phyloP scores from a whole-genome alignment of 371 early-diverging fungal genomes.

The Rhizomucor pusillus region DNA sequence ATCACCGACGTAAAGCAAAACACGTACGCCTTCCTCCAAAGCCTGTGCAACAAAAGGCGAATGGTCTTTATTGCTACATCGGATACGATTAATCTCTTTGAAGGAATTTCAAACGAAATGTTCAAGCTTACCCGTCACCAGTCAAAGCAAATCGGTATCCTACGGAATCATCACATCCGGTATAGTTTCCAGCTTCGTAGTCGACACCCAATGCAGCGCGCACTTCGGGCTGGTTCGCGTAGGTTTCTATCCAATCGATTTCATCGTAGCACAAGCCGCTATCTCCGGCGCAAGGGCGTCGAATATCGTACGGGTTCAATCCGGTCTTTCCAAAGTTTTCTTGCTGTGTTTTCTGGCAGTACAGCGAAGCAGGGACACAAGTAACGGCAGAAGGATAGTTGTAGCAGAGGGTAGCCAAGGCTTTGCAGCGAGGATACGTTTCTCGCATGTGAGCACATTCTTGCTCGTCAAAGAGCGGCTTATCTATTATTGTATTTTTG shows the following conservation, averaged over 20 bases:
- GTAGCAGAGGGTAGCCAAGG: constrained; percentile 76
- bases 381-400: constrained; percentile 64
- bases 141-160: constrained; percentile 66
- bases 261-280: constrained; percentile 75
- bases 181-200: constrained; percentile 59
- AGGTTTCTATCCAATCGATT: constrained; percentile 67
- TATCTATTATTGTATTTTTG: constrained; percentile 13
- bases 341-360: constrained; percentile 56
- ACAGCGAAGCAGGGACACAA: constrained; percentile 76
- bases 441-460: constrained; percentile 70
- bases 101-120: too few species aligned
- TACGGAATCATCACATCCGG: constrained; percentile 72
- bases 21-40: constrained; percentile 72
- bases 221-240: constrained; percentile 72
- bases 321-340: constrained; percentile 12
- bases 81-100: constrained; percentile 24
- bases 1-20: constrained; percentile 81
- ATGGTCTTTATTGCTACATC: constrained; percentile 18
- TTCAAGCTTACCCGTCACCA: constrained; percentile 77
- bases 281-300: constrained; percentile 61
- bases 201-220: constrained; percentile 66
- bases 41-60: constrained; percentile 49
- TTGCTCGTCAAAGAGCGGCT: constrained; percentile 36
- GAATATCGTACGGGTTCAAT: constrained; percentile 64
- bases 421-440: constrained; percentile 68